These are phyloP conservation scores for Solanum etuberosum DNA, from an alignment of 257 asterid species.

Conservation along the genomic window DNA sequence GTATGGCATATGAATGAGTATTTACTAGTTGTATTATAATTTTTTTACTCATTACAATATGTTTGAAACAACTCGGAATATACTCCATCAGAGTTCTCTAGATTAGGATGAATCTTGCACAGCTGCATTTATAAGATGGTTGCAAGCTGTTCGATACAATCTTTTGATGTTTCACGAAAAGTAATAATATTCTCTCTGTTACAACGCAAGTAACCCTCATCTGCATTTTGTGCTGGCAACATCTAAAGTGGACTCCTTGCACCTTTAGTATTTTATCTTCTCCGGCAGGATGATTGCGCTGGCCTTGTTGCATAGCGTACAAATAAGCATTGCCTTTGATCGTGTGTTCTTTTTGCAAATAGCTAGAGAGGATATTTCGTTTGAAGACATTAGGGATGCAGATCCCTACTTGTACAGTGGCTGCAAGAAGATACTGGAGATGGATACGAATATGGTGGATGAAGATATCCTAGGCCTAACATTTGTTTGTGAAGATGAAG, in stretches of 20 bases:
- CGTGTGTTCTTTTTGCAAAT: too few species aligned
- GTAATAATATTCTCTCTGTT: background rate
- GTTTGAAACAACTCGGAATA: too few species aligned
- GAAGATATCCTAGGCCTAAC: too few species aligned
- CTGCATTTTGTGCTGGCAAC: constrained; percentile 37
- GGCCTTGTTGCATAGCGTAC: too few species aligned
- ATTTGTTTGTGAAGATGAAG: too few species aligned
- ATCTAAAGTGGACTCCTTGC: constrained; percentile 76
- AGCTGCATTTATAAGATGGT: background rate
- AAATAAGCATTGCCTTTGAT: too few species aligned
- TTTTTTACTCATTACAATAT: background rate
- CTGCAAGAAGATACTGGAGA: too few species aligned
- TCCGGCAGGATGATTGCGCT: too few species aligned
- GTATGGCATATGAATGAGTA: background rate
- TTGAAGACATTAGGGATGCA: too few species aligned
- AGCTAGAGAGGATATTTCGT: too few species aligned
- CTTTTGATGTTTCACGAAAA: background rate
- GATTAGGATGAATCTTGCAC: background rate
- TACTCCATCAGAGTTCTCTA: background rate
- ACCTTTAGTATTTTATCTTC: constrained; percentile 59
- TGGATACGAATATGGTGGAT: too few species aligned
- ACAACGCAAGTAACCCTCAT: background rate
- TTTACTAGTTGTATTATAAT: background rate
- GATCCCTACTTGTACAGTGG: too few species aligned
- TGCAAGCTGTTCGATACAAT: background rate